phyloP scores from a whole-genome alignment of 208 protist genomes.

The Leishmania gerbilli region DNA sequence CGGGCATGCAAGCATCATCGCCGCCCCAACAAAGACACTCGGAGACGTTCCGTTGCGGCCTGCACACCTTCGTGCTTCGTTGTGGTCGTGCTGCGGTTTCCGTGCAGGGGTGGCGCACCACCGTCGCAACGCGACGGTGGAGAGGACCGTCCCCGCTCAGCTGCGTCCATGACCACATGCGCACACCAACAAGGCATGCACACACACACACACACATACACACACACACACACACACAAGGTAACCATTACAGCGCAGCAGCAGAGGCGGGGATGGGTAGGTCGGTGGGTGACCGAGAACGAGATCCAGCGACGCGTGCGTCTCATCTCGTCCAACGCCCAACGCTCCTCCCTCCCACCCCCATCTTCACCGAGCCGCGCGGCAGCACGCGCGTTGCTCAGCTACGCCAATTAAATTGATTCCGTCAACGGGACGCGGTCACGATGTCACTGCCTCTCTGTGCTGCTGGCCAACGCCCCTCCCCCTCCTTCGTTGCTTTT shows the following conservation, averaged over 20 bases:
- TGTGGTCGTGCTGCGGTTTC: background rate
- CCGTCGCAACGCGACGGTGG: background rate
- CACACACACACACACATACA: background rate
- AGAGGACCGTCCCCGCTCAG: background rate
- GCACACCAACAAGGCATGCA: background rate
- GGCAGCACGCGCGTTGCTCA: background rate
- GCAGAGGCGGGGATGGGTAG: background rate
- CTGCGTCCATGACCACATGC: background rate
- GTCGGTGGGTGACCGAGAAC: background rate
- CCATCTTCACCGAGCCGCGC: background rate
- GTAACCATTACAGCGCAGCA: background rate
- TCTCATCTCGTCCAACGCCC: background rate
- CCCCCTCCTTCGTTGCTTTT: background rate
- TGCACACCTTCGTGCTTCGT: background rate
- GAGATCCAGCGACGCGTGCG: background rate
- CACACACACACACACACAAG: background rate
- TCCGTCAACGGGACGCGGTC: background rate
- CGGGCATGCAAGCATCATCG: background rate
- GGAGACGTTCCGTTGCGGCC: background rate
- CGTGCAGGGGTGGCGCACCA: background rate
- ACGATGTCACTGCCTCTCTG: background rate
- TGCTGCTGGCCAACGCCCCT: background rate
- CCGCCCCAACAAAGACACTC: background rate
- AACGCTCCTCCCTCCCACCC: background rate
- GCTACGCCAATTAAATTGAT: background rate